A percentile compares a stretch with the other conserved stretches of the same genome.
These are phyloP conservation scores for Diospyros lotus DNA, from an alignment of 148 eudicot genomes.

Conservation along the genomic window DNA sequence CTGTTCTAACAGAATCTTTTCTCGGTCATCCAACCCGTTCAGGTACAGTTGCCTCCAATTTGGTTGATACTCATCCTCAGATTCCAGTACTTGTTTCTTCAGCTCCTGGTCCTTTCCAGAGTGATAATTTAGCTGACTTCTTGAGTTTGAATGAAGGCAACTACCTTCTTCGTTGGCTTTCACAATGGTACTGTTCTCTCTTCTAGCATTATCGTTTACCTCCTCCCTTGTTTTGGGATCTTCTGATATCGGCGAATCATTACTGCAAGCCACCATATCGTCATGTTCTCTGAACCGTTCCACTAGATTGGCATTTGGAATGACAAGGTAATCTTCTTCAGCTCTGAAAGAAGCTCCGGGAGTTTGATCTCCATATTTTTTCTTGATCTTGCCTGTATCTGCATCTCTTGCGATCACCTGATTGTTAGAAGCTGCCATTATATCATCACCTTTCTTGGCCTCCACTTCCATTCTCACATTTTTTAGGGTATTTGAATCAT, in stretches of 20 bases:
- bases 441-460: not conserved
- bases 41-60: slow-evolving; percentile 55
- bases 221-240: slow-evolving; percentile 17
- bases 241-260: slow-evolving; percentile 7
- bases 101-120: slow-evolving; percentile 3
- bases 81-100: slow-evolving; percentile 19
- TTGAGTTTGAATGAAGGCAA: not conserved
- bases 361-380: slow-evolving; percentile 17
- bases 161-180: not conserved
- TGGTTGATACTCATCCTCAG: slow-evolving; percentile 40
- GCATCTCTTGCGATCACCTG: not conserved
- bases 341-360: not conserved
- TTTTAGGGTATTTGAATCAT: no score
- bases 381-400: slow-evolving; percentile 28
- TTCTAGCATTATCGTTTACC: slow-evolving; percentile 14
- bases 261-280: not conserved
- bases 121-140: not conserved
- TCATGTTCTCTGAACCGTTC: slow-evolving; percentile 6
- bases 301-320: not conserved
- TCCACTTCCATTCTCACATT: no score
- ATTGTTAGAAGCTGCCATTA: not conserved
- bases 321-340: slow-evolving; percentile 19
- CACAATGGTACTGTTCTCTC: not conserved
- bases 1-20: slow-evolving; percentile 57
- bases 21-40: slow-evolving; percentile 65